Base-by-base conservation (phyloP, 441 rosid species). In the Populus hybrid region DNA sequence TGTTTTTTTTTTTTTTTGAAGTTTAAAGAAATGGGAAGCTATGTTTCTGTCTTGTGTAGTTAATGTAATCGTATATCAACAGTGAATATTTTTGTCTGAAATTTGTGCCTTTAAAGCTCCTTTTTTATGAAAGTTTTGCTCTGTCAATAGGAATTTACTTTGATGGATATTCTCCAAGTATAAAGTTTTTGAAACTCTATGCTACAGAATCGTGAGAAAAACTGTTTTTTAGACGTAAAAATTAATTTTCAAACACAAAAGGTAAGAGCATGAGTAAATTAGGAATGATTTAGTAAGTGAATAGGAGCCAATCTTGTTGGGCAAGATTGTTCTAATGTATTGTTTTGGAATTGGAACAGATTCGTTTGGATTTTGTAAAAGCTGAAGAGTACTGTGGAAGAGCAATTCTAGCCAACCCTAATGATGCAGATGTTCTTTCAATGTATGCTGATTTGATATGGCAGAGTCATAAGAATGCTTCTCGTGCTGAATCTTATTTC, bases 371-470 rank as follows among this genome's bases (percentile, higher is more conserved):
- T 82, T 83, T 80, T 64, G 69, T 33, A 61, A 91, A 86, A 84
- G 97, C 99, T 4, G 98, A 95, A 77, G 93, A 92, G 81, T 95
- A 89, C 67, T 93, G 91, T 50, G 92, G 85, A 12, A 89, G 95
- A 83, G 98, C 99, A 33, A 89, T 95, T 72, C 70, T 92, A 72
- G 82, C 72, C 59, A 86, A 78, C 65, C 95, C 93, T 4, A 83
- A 81, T 42, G 97, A 95, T 76, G 98, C 93, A 20, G 84, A 89
- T 84, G 87, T 84, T 82, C 74, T 95, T 26, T 93, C 96, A 0
- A 89, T 93, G 94, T 95, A 90, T 69, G 99, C 88, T 1, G 98
- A 91, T 76, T 78, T 93, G 74, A 85, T 95, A 35, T 95, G 99
- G 99, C 85, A 83, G 65, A 81, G 83, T 31, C 93, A 88, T 7